Conservation (phyloP, 345 rosid genomes). For the Mallotus nudiflorus region DNA sequence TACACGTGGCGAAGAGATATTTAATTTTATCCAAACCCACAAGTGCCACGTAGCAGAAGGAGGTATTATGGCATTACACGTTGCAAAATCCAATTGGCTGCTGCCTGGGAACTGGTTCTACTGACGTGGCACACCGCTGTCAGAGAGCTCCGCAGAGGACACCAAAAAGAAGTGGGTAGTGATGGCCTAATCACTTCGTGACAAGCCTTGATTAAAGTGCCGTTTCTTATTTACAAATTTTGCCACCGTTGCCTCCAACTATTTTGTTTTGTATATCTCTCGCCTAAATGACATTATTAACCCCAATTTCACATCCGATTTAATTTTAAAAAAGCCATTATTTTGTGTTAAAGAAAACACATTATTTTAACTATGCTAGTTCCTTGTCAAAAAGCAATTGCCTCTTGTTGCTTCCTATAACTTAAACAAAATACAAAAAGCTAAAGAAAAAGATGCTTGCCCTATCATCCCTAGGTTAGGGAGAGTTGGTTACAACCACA, state of each 20-base stretch:
- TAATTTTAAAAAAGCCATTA: background rate
- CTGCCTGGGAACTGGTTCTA: slow-evolving; percentile 24
- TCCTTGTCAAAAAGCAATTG: background rate
- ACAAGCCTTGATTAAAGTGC: slow-evolving; percentile 41
- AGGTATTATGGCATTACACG: slow-evolving; percentile 21
- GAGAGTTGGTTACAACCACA: slow-evolving; percentile 19
- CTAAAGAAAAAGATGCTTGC: slow-evolving; percentile 18
- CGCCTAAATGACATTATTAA: background rate
- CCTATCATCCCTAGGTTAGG: slow-evolving; percentile 12
- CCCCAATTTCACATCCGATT: background rate
- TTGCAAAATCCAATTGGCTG: slow-evolving; percentile 14
- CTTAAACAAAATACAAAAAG: slow-evolving; percentile 14
- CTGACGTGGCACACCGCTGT: slow-evolving; percentile 44
- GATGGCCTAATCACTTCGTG: slow-evolving; percentile 46
- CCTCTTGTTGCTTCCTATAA: slow-evolving; percentile 16
- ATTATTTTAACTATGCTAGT: background rate
- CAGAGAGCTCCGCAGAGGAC: slow-evolving; percentile 24
- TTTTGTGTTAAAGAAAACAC: no score
- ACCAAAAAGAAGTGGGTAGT: slow-evolving; percentile 33
- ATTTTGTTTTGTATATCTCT: background rate
- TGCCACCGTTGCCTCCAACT: slow-evolving; percentile 27
- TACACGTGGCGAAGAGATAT: slow-evolving; percentile 33
- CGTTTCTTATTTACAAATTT: slow-evolving; percentile 3
- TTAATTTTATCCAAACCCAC: slow-evolving; percentile 14
- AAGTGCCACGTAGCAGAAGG: slow-evolving; percentile 21